These are phyloP conservation scores for Neolentinus lepideus DNA, from an alignment of 1,284 basidiomycete species.

Conservation along the genomic window DNA sequence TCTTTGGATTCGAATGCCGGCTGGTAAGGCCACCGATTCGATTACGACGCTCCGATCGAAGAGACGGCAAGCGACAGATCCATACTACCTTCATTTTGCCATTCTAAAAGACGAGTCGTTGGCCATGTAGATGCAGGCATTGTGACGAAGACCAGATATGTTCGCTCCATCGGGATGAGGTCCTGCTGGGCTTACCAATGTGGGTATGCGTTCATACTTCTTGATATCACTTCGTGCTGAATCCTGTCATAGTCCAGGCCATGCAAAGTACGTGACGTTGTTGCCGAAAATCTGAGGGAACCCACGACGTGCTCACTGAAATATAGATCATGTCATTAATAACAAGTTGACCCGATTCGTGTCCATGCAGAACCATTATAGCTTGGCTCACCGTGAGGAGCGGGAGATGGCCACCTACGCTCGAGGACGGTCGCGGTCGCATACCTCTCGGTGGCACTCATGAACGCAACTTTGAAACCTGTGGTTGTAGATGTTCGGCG, in stretches of 20 bases:
- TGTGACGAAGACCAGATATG: slow-evolving; percentile 27
- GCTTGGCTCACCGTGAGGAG: slow-evolving; percentile 34
- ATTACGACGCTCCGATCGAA: slow-evolving; percentile 46
- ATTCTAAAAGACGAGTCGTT: background rate
- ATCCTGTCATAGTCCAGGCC: slow-evolving; percentile 14
- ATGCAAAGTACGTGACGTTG: slow-evolving; percentile 25
- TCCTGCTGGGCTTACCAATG: slow-evolving; percentile 30
- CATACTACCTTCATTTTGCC: background rate
- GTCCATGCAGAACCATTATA: slow-evolving; percentile 45
- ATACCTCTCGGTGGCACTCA: background rate
- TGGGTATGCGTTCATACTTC: slow-evolving; percentile 10
- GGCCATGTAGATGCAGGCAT: slow-evolving; percentile 19
- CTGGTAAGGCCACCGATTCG: slow-evolving; percentile 35
- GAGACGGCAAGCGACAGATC: slow-evolving; percentile 20
- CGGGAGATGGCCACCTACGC: slow-evolving; percentile 40
- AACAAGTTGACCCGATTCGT: slow-evolving; percentile 41
- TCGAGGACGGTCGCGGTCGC: slow-evolving; percentile 14
- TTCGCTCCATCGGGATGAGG: slow-evolving; percentile 33
- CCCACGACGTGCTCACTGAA: too few relatives aligned
- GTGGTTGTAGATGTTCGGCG: slow-evolving; percentile 30
- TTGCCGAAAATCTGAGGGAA: too few relatives aligned
- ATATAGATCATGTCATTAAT: slow-evolving; percentile 21
- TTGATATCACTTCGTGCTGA: slow-evolving; percentile 11
- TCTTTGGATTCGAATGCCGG: background rate
- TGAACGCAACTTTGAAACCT: background rate